phyloP scores from a whole-genome alignment of 2,329 filamentous ascomycete species.

The Eutypa lata region DNA sequence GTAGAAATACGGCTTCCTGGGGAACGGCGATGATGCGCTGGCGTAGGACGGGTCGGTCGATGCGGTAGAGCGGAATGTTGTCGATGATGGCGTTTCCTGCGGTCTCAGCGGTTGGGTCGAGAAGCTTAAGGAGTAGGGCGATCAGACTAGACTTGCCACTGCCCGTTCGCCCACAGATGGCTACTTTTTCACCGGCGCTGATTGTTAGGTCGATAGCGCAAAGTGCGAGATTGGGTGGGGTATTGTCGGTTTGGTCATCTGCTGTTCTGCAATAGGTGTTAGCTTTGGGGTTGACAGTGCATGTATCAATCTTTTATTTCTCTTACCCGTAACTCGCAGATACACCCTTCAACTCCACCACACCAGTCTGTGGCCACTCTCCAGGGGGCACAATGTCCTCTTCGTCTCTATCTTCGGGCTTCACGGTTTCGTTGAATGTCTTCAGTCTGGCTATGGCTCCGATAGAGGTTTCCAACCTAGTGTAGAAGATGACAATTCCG shows the following conservation, averaged over 20 bases:
- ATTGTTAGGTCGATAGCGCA: slow-evolving; percentile 26
- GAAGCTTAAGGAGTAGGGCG: slow-evolving; percentile 35
- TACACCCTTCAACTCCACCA: slow-evolving; percentile 19
- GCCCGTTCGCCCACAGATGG: slow-evolving; percentile 30
- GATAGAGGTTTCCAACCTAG: slow-evolving; percentile 29
- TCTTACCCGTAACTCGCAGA: slow-evolving; percentile 24
- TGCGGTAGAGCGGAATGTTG: slow-evolving; percentile 21
- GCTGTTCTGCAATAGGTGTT: too few relatives aligned
- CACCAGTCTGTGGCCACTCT: slow-evolving; percentile 26
- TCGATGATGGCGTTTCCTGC: slow-evolving; percentile 32
- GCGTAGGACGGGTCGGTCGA: slow-evolving; percentile 33
- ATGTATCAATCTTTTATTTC: background rate
- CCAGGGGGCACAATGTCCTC: slow-evolving; percentile 22
- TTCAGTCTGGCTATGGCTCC: slow-evolving; percentile 29
- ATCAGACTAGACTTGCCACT: slow-evolving; percentile 40
- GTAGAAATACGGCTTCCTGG: slow-evolving; percentile 41
- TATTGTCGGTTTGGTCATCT: slow-evolving; percentile 2
- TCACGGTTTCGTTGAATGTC: slow-evolving; percentile 19
- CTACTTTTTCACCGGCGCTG: slow-evolving; percentile 27
- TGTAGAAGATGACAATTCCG: slow-evolving; percentile 25
- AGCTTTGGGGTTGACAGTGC: too few relatives aligned
- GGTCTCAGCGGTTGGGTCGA: slow-evolving; percentile 27
- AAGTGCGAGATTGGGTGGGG: slow-evolving; percentile 20
- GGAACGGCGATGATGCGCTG: slow-evolving; percentile 38
- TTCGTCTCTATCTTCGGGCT: slow-evolving; percentile 16